phyloP scores from a whole-genome alignment of 2,329 filamentous ascomycete species.

The Monosporascus sp. region DNA sequence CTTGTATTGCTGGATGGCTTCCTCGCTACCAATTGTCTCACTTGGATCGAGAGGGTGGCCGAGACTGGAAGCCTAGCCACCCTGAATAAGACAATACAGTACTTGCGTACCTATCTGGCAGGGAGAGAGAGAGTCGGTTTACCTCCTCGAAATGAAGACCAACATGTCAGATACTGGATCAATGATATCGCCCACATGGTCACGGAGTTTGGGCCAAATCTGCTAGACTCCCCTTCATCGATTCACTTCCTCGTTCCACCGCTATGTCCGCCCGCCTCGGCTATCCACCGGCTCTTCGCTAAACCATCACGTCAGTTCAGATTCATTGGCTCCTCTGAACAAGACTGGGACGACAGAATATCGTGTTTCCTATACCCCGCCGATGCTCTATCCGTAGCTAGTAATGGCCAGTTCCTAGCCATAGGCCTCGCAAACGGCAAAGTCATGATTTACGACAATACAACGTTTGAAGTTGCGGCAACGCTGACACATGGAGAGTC shows the following conservation, averaged over 20 bases:
- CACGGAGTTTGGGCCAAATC: constrained; percentile 2
- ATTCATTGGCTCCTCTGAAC: not conserved
- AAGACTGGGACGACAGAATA: constrained; percentile 4
- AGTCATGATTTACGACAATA: not conserved
- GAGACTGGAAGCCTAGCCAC: not conserved
- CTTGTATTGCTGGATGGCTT: not conserved
- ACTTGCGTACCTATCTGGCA: not conserved
- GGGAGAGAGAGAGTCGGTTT: not conserved
- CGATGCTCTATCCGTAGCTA: not conserved
- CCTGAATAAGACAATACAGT: not conserved
- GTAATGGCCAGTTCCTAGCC: not conserved
- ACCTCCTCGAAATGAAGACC: not conserved
- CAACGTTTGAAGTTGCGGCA: not conserved
- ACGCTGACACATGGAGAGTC: not conserved
- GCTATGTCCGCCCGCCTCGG: not conserved
- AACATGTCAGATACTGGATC: not conserved
- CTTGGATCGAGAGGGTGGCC: constrained; percentile 1
- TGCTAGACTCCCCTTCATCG: constrained; percentile 1
- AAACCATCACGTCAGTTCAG: not conserved
- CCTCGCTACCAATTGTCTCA: not conserved
- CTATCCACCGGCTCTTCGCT: not conserved
- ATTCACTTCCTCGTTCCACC: constrained; percentile 1
- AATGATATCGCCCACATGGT: constrained; percentile 1
- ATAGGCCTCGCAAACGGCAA: not conserved
- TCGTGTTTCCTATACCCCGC: not conserved